These are phyloP conservation scores for Capillidium rhysosporum DNA, from an alignment of 371 early-diverging fungal genomes.

Conservation along the genomic window DNA sequence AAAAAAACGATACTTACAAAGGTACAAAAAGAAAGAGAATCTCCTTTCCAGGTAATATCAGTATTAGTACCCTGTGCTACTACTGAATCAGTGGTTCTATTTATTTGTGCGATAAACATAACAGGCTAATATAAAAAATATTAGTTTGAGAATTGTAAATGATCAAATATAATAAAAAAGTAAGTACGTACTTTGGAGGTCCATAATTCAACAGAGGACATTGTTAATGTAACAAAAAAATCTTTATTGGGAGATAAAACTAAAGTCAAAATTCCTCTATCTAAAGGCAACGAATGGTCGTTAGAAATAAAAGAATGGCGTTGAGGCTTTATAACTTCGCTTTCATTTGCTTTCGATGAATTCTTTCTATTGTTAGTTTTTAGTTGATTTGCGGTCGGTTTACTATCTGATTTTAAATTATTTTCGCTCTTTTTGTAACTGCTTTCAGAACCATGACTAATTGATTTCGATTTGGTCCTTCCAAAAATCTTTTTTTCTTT, in stretches of 20 bases:
- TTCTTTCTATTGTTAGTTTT: too few relatives aligned
- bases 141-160: neutral
- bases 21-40: neutral
- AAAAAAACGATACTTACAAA: neutral
- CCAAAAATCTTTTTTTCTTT: too few relatives aligned
- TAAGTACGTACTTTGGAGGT: neutral
- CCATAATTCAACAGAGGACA: constrained; percentile 3
- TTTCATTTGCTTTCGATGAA: too few relatives aligned
- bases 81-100: neutral
- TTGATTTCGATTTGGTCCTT: too few relatives aligned
- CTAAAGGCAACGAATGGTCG: neutral
- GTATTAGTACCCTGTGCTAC: neutral
- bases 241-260: neutral
- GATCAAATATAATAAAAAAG: neutral
- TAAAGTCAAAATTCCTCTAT: neutral
- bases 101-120: constrained; percentile 1
- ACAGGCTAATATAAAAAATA: neutral
- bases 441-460: too few relatives aligned
- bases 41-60: neutral
- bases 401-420: too few relatives aligned
- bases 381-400: too few relatives aligned
- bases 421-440: too few relatives aligned
- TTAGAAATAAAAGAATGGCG: too few relatives aligned
- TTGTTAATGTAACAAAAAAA: neutral
- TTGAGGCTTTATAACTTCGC: too few relatives aligned